Conservation (phyloP, 1,284 basidiomycete species). For the Cerrena zonata region DNA sequence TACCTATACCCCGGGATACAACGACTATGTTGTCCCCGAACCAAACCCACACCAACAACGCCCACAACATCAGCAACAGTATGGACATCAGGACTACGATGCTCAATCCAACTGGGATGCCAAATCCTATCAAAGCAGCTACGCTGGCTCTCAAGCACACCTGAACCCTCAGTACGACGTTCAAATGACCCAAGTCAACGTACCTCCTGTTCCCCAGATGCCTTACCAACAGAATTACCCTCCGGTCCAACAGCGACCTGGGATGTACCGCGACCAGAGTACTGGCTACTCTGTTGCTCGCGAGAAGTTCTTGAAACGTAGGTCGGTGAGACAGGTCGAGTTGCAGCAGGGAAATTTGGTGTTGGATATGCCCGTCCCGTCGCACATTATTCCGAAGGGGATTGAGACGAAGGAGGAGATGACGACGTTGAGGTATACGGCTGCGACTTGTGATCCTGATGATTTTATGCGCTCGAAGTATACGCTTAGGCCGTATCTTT, state of each 20-base stretch:
- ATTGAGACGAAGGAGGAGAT: slow-evolving; percentile 68
- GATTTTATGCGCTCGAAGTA: slow-evolving; percentile 76
- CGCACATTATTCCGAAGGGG: slow-evolving; percentile 66
- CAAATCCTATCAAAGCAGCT: slow-evolving; percentile 61
- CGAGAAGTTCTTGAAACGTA: slow-evolving; percentile 72
- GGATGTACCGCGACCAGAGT: slow-evolving; percentile 42
- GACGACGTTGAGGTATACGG: slow-evolving; percentile 84
- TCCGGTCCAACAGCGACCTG: slow-evolving; percentile 46
- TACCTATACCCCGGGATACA: slow-evolving; percentile 10
- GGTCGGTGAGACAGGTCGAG: slow-evolving; percentile 75
- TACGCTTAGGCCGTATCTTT: slow-evolving; percentile 79
- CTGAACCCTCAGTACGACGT: slow-evolving; percentile 49
- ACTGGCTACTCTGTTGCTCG: slow-evolving; percentile 63
- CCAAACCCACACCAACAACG: slow-evolving; percentile 13
- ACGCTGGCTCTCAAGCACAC: slow-evolving; percentile 64
- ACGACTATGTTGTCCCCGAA: too few species aligned
- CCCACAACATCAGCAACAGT: slow-evolving; percentile 18
- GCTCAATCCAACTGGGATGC: slow-evolving; percentile 51
- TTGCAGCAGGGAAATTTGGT: slow-evolving; percentile 80
- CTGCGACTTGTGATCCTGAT: slow-evolving; percentile 92
- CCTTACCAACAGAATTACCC: slow-evolving; percentile 49
- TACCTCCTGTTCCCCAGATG: slow-evolving; percentile 51
- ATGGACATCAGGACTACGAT: slow-evolving; percentile 34
- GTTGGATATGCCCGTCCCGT: slow-evolving; percentile 75
- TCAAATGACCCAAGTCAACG: slow-evolving; percentile 49